These are phyloP conservation scores for Arachnopeziza araneosa DNA, from an alignment of 2,329 filamentous ascomycete genomes.

Conservation along the genomic window DNA sequence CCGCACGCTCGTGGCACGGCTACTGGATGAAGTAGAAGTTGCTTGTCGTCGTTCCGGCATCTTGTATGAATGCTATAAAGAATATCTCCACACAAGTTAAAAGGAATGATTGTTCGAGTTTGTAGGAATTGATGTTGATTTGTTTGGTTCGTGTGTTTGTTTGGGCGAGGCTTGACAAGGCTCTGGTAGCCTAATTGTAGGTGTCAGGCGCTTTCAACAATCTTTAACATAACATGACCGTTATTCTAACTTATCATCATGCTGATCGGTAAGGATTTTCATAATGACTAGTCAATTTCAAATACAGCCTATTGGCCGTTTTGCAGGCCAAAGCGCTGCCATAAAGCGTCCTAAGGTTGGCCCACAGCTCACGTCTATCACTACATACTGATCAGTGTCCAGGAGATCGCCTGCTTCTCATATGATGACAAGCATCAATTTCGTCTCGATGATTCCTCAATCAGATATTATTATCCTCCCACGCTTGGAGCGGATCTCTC, in stretches of 20 bases:
- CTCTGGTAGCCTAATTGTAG: constrained; percentile 1
- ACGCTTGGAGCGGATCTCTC: constrained; percentile 67
- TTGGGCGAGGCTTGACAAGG: constrained; percentile 4
- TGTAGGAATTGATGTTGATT: constrained; percentile 1
- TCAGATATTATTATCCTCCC: constrained; percentile 86
- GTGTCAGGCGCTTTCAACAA: not conserved
- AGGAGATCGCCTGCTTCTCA: constrained; percentile 92
- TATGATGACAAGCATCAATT: constrained; percentile 81
- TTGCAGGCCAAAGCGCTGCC: constrained; percentile 60
- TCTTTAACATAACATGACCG: too few species aligned
- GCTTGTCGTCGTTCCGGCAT: constrained; percentile 28
- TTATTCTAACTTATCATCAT: not conserved
- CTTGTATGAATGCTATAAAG: not conserved
- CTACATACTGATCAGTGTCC: not conserved
- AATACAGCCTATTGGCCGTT: constrained; percentile 65
- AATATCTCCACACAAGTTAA: not conserved
- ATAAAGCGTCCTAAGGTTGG: constrained; percentile 70
- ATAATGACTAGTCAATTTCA: constrained; percentile 43
- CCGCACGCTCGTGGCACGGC: constrained; percentile 33
- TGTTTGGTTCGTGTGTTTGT: not conserved
- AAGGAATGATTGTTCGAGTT: constrained; percentile 1
- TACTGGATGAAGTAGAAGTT: constrained; percentile 15
- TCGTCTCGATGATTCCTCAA: constrained; percentile 67
- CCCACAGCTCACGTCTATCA: not conserved
- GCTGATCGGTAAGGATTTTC: not conserved